Base-by-base conservation (phyloP, 257 asterid species). In the Nicotiana tabacum region DNA sequence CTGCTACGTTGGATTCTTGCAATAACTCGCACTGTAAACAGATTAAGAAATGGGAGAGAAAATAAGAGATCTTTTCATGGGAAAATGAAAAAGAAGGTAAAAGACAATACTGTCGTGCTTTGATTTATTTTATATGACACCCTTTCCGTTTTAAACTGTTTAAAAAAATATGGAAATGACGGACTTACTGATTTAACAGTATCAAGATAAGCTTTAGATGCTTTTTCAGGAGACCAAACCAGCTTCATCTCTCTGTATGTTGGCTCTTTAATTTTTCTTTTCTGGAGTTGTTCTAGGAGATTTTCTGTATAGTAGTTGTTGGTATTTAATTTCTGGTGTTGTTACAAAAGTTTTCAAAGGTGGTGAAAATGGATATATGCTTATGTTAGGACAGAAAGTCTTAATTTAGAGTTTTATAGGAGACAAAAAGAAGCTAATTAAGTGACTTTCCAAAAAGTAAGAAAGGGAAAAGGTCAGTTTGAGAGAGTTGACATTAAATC, bases 151-250 rank as follows among this genome's bases (percentile, higher is more conserved):
- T 32, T 2, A 32, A 32, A 2, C 3, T 2, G 3, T 32, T 2
- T 2, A 4, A 37, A 29, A 17, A 67, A 27, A 4, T 10, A 5
- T 0, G 2, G 6, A 43, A 46, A 43, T 46, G 4, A 12, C 13
- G 27, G 13, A 1, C 80, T 48, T 74, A 74, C 80, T 0, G 24
- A 74, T 74, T 48, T 74, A 27, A 74, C 62, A 27, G 80, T 48
- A 27, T 74, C 62, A 27, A 74, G 62, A 27, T 74, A 74, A 48
- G 80, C 80, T 48, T 74, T 74, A 24, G 80, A 74, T 1, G 80
- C 80, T 74, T 74, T 74, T 4, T 74, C 80, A 3, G 80, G 80
- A 48, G 43, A 74, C 80, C 80, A 74, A 48, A 48, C 80, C 61
- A 74, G 12, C 62, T 74, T 74, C 80, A 74, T 72, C 5, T 72